phyloP scores from a whole-genome alignment of 257 asterid genomes.

The Cordia subcordata region DNA sequence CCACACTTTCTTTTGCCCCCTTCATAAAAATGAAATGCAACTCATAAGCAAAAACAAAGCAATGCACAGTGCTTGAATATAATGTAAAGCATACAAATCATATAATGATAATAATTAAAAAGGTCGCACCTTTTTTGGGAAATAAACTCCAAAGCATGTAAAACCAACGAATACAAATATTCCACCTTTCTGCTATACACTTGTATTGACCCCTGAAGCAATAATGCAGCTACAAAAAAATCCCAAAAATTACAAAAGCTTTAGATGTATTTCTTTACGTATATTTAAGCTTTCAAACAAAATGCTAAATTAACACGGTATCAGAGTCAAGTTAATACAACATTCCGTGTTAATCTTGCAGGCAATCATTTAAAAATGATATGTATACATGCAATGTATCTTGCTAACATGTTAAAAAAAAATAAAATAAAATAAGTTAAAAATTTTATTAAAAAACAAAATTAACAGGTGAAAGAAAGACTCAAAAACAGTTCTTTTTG shows the following conservation, averaged over 20 bases:
- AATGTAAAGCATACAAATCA: neutral
- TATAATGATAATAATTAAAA: no score
- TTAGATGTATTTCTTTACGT: no score
- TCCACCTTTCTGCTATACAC: conserved; percentile 97
- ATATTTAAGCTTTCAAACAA: neutral
- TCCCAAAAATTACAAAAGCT: conserved; percentile 3
- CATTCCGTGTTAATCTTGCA: no score
- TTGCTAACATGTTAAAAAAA: no score
- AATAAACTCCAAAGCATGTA: conserved; percentile 84
- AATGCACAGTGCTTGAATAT: no score
- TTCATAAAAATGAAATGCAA: neutral
- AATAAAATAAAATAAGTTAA: no score
- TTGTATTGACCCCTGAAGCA: conserved; percentile 97
- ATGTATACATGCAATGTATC: neutral
- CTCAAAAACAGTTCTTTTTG: neutral
- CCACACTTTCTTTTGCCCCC: neutral
- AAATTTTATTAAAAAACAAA: neutral
- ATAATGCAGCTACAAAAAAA: conserved; percentile 72
- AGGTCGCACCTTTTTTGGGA: conserved; percentile 74
- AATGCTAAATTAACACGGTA: neutral
- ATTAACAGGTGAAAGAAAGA: no score
- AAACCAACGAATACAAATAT: conserved; percentile 77
- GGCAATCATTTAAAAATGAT: no score
- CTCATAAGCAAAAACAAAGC: neutral
- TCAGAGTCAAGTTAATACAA: no score